These are phyloP conservation scores for Leccinum subtestaceum DNA, from an alignment of 768 basidiomycete species.

Conservation along the genomic window DNA sequence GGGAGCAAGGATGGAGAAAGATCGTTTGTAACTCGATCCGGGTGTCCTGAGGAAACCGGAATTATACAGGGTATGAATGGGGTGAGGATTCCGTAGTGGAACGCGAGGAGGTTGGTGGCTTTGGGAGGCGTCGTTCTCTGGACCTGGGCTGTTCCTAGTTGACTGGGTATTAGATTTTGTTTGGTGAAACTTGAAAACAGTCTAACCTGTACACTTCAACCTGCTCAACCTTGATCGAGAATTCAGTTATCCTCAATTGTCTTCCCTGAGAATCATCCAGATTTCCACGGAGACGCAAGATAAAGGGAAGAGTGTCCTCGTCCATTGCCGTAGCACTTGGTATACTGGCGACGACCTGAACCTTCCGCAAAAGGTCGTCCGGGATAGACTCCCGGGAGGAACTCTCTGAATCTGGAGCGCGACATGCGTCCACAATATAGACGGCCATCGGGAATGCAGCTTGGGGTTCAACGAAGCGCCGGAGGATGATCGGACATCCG, in stretches of 20 bases:
- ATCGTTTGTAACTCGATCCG: conserved; percentile 28
- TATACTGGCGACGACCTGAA: conserved; percentile 63
- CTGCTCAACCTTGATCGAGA: conserved; percentile 60
- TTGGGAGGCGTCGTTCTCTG: conserved; percentile 42
- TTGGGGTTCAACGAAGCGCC: conserved; percentile 51
- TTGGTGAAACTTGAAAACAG: not conserved
- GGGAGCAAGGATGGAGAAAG: conserved; percentile 50
- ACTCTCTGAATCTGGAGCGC: conserved; percentile 12
- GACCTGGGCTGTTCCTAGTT: conserved; percentile 41
- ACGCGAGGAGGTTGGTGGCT: conserved; percentile 61
- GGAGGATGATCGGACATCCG: conserved; percentile 43
- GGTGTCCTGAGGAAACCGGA: conserved; percentile 38
- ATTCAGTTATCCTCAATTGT: conserved; percentile 53
- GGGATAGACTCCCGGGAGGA: conserved; percentile 40
- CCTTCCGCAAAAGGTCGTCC: conserved; percentile 51
- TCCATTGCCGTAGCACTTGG: conserved; percentile 52
- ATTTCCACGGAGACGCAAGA: conserved; percentile 58
- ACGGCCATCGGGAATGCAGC: conserved; percentile 36
- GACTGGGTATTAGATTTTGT: conserved; percentile 7
- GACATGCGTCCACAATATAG: conserved; percentile 44
- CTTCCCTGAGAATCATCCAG: conserved; percentile 48
- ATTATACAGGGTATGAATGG: conserved; percentile 44
- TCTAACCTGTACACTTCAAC: conserved; percentile 64
- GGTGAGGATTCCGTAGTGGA: conserved; percentile 55
- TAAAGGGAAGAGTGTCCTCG: conserved; percentile 49